Evolutionary conservation across 192 early-diverging fungal species (phyloP), one percentile per base, ranked within the genome.

Genomic region (Coemansia sp.): DNA sequence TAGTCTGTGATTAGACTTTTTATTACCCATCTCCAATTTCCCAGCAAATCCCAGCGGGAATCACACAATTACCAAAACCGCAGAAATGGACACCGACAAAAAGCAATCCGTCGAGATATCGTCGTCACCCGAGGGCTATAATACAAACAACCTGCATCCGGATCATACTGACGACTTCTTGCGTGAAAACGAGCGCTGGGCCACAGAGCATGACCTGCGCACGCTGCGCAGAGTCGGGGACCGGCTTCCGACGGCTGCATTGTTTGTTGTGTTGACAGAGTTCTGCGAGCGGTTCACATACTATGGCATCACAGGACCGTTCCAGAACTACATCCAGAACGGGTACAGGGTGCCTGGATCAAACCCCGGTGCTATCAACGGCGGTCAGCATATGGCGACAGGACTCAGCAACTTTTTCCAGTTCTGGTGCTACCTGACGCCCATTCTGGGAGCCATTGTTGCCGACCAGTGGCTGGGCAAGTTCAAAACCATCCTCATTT

Each of bases 391-490:
- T 1, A 65, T 76, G 52, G 86, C 86, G 9, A 89, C 87, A 0
- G 87, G 83, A 18, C 74, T 89, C 36, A 71, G 84, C 13, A 87
- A 84, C 66, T 85, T 85, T 43, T 89, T 89, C 84, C 84, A 87
- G 58, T 89, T 89, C 77, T 86, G 83, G 66, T 87, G 86, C 68
- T 89, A 88, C 51, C 62, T 87, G 45, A 87, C 86, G 32, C 85
- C 87, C 37, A 85, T 88, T 37, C 55, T 87, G 37, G 85, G 86
- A 49, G 92, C 88, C 43, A 75, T 89, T 37, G 58, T 91, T 40
- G 87, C 90, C 26, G 92, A 93, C 78, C 84, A 87, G 75, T 92
- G 83, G 77, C 61, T 86, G 41, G 92, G 92, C 69, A 92, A 91
- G 77, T 92, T 87, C 77, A 87, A 86, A 58, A 87, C 92, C 12